A percentile compares a stretch with the other conserved stretches of the same genome.
phyloP scores from a whole-genome alignment of 116 monocot species.

The Cymodocea nodosa region DNA sequence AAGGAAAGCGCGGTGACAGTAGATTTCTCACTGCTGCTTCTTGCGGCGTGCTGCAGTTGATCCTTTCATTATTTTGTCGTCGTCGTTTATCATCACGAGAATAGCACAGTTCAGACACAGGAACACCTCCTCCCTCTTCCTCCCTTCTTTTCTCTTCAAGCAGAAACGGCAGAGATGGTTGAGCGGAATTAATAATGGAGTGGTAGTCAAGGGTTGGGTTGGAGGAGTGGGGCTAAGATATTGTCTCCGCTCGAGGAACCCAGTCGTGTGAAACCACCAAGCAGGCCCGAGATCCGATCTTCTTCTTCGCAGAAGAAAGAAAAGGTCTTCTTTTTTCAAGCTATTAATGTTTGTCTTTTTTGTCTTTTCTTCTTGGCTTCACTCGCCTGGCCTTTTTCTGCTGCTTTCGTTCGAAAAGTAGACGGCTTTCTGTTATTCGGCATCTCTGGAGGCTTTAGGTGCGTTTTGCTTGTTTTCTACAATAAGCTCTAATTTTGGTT shows the following conservation, averaged over 20 bases:
- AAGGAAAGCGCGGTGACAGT: no score
- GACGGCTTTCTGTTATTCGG: not conserved
- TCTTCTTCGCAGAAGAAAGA: not conserved
- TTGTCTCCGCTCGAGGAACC: not conserved
- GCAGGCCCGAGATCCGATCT: slow-evolving; percentile 7
- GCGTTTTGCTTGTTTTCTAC: not conserved
- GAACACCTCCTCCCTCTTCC: no score
- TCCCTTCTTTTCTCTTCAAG: no score
- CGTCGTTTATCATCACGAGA: no score
- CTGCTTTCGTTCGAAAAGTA: slow-evolving; percentile 2
- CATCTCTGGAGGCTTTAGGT: slow-evolving; percentile 1
- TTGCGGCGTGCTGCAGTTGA: no score
- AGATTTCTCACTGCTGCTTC: no score
- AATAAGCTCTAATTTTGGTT: not conserved
- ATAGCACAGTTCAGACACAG: no score
- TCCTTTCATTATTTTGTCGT: no score
- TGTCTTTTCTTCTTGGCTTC: not conserved
- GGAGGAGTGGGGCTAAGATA: not conserved
- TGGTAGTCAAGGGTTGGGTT: not conserved
- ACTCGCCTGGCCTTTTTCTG: not conserved
- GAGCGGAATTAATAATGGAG: slow-evolving; percentile 2
- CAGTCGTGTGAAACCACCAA: not conserved
- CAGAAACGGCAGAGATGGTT: not conserved
- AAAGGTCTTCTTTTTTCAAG: not conserved
- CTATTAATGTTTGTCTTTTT: not conserved